These are phyloP conservation scores for Sclerotinia subarctica DNA, from an alignment of 2,329 filamentous ascomycete genomes.

Conservation along the genomic window DNA sequence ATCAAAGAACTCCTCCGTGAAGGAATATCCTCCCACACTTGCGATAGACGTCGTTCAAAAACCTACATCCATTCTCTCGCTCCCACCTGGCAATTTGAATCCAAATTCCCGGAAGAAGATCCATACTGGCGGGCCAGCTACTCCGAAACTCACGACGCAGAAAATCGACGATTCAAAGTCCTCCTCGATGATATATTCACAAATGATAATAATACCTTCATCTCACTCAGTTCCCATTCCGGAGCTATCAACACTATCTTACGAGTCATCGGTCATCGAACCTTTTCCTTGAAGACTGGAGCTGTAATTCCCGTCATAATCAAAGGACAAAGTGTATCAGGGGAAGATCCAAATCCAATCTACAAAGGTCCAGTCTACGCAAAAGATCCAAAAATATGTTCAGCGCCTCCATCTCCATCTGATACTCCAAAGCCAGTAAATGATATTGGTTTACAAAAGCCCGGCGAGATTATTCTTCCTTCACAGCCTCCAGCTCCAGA, in stretches of 20 bases:
- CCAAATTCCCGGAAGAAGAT: constrained; percentile 58
- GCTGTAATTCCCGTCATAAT: constrained; percentile 67
- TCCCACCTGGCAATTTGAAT: constrained; percentile 56
- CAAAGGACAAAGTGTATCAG: constrained; percentile 48
- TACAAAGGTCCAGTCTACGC: constrained; percentile 9
- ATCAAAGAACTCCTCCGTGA: constrained; percentile 67
- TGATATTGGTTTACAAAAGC: constrained; percentile 6
- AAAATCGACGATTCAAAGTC: constrained; percentile 48
- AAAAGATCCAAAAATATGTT: constrained; percentile 1
- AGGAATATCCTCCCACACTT: constrained; percentile 66
- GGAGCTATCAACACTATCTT: constrained; percentile 56
- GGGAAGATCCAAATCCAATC: constrained; percentile 20
- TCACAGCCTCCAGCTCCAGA: background rate
- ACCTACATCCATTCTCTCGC: constrained; percentile 47
- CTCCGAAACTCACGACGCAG: constrained; percentile 46
- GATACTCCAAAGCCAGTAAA: background rate
- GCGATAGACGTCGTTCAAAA: constrained; percentile 58
- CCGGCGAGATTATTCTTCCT: background rate
- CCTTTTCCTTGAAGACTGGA: constrained; percentile 62
- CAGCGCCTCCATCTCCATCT: background rate
- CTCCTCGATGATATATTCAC: constrained; percentile 57
- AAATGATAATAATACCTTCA: constrained; percentile 51
- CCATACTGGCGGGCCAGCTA: constrained; percentile 46
- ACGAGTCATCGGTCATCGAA: constrained; percentile 55
- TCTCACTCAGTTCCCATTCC: constrained; percentile 59